Evolutionary conservation across 208 protist genomes (phyloP), one percentile per base, ranked within the genome.

Genomic region (Angomonas ambiguus): DNA sequence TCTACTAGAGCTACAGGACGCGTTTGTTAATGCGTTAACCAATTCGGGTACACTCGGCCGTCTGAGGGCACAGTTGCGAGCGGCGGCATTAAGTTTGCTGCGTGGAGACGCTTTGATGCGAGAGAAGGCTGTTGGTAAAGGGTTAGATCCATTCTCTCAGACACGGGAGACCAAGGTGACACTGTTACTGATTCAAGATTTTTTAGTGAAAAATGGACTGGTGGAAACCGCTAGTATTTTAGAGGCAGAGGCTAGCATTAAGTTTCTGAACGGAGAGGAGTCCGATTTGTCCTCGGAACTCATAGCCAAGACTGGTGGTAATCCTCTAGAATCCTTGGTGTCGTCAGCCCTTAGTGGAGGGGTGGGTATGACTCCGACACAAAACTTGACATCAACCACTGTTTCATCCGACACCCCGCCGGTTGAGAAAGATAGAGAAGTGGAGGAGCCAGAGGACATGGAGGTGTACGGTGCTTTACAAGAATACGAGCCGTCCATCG

Each of bases 101-200:
- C 77, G 85, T 22, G 86, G 74, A 2, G 89, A 95, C 58, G 60
- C 67, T 8, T 65, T 77, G 20, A 57, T 94, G 30, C 65, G 77
- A 32, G 55, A 67, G 0, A 81, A 76, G 0, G 72, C 82, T 5
- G 66, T 91, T 18, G 81, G 79, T 0, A 22, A 73, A 4, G 58
- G 67, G 0, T 53, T 77, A 4, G 56, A 56, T 2, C 76, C 77
- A 0, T 24, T 45, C 16, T 22, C 62, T 6, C 49, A 85, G 1
- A 42, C 77, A 1, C 33, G 67, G 8, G 48, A 55, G 20, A 68
- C 76, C 1, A 77, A 82, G 16, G 32, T 92, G 10, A 58, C 76
- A 5, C 71, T 95, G 2, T 71, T 95, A 10, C 63, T 95, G 4
- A 79, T 95, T 18, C 65, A 86, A 31, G 83, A 95, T 24, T 95